Base-by-base conservation (phyloP, 2,329 filamentous ascomycete genomes). In the Botrytis elliptica region DNA sequence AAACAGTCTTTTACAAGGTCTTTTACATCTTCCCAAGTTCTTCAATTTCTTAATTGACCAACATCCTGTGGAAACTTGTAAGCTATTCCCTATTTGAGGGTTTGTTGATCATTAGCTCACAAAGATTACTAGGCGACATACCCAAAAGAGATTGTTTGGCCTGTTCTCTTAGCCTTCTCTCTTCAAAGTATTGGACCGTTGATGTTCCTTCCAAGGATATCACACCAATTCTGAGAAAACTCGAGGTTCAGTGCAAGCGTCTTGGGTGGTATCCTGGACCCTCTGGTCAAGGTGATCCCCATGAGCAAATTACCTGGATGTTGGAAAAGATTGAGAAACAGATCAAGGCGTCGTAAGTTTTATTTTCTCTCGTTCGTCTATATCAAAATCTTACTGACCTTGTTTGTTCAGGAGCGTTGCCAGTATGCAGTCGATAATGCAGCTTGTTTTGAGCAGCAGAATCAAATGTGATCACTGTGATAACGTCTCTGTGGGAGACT, bases 21-120 rank as follows among this genome's bases (percentile, higher is more conserved):
- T 83, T 14, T 64, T 82, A 9, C 82, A 83, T 73, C 65, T 77
- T 7, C 81, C 81, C 2, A 78, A 78, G 25, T 75, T 83, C 57
- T 77, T 81, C 36, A 79, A 79, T 42, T 83, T 78, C 76, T 71
- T 82, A 3, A 67, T 76, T n/a, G 69, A 77, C 14, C 73, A 76
- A 40, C 79, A 80, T 64, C 68, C 70, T 12, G 77, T 75, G 29
- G 73, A 78, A 22, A 33, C 75, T 49, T 81, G 80, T 70, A 67
- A 77, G 25, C 49, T 46, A 49, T 25, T 1, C 9, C 59, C 12
- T 63, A 74, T 42, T 38, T 68, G 36, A 16, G 25, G 4, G n/a
- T 29, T 64, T 29, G 33, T 62, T 64, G 22, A n/a, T 46, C 40
- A 46, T 62, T n/a, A 1, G 38, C 57, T 63, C 60, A 71, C 72